phyloP scores from a whole-genome alignment of 1,284 basidiomycete genomes.

The Schizopora paradoxa region DNA sequence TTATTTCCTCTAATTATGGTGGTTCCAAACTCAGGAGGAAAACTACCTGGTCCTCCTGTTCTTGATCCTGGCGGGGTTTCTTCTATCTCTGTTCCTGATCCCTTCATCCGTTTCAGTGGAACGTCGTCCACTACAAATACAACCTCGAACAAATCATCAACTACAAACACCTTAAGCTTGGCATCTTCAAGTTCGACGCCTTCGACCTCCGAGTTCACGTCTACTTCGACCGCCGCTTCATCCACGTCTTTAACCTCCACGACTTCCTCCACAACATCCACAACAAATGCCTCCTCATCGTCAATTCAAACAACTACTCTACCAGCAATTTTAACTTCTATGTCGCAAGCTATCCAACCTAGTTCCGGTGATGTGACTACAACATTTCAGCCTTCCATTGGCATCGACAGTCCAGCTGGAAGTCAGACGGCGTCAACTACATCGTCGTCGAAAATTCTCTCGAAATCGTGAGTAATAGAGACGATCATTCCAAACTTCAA shows the following conservation, averaged over 20 bases:
- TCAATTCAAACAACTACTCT: conserved; percentile 13
- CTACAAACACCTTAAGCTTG: conserved; percentile 5
- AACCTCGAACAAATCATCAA: not conserved
- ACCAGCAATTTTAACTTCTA: conserved; percentile 14
- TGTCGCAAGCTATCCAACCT: conserved; percentile 14
- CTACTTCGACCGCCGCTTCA: conserved; percentile 12
- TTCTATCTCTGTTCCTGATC: not conserved
- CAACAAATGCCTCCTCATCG: conserved; percentile 9
- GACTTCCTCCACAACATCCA: not conserved
- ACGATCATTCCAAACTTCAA: not conserved
- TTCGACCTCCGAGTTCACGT: conserved; percentile 7
- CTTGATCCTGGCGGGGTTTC: not conserved
- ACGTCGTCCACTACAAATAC: not conserved
- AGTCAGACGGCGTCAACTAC: not conserved
- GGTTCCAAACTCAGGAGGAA: not conserved
- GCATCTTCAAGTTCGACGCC: conserved; percentile 11
- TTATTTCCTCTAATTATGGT: not conserved
- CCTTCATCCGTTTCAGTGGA: not conserved
- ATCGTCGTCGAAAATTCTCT: too few species aligned
- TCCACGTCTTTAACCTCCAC: conserved; percentile 4
- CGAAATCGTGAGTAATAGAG: not conserved
- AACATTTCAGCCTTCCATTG: not conserved
- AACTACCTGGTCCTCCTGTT: not conserved
- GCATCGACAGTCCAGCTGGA: not conserved
- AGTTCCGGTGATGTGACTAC: conserved; percentile 8